Percentiles rank a stretch among this genome's conserved stretches.
Evolutionary conservation across 1,284 basidiomycete species (phyloP).

Genomic region (Trametes polyzona): DNA sequence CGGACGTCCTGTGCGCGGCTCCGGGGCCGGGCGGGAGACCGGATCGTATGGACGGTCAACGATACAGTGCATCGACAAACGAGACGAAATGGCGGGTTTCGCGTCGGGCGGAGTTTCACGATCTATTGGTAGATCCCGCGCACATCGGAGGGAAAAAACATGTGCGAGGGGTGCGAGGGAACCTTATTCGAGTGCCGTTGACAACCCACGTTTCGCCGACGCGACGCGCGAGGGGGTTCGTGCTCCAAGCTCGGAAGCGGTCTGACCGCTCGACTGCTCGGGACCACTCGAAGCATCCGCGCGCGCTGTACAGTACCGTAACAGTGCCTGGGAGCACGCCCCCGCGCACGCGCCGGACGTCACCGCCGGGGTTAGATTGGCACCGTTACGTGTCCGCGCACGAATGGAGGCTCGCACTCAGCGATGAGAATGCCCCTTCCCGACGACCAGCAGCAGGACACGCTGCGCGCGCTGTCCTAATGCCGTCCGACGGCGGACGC

Average conservation of each 20-base stretch:
- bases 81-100: not conserved
- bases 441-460: conserved; percentile 4
- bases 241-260: too few relatives aligned
- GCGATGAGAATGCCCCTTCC: not conserved
- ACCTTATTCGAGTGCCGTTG: too few relatives aligned
- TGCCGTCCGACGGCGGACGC: conserved; percentile 4
- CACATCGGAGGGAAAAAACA: too few relatives aligned
- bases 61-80: too few relatives aligned
- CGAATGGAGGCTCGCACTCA: not conserved
- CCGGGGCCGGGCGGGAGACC: not conserved
- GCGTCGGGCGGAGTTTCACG: conserved; percentile 1
- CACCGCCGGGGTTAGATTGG: not conserved
- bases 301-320: not conserved
- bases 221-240: conserved; percentile 2
- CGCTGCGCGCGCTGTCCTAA: not conserved
- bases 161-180: too few relatives aligned
- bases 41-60: too few relatives aligned
- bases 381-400: conserved; percentile 20
- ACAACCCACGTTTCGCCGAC: not conserved
- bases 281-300: too few relatives aligned
- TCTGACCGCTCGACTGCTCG: too few relatives aligned
- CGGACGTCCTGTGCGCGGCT: too few relatives aligned
- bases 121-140: too few relatives aligned
- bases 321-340: not conserved
- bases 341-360: not conserved